A percentile compares a stretch with the other conserved stretches of the same genome.
These are phyloP conservation scores for Athelia psychrophila DNA, from an alignment of 1,284 basidiomycete genomes.

Conservation along the genomic window DNA sequence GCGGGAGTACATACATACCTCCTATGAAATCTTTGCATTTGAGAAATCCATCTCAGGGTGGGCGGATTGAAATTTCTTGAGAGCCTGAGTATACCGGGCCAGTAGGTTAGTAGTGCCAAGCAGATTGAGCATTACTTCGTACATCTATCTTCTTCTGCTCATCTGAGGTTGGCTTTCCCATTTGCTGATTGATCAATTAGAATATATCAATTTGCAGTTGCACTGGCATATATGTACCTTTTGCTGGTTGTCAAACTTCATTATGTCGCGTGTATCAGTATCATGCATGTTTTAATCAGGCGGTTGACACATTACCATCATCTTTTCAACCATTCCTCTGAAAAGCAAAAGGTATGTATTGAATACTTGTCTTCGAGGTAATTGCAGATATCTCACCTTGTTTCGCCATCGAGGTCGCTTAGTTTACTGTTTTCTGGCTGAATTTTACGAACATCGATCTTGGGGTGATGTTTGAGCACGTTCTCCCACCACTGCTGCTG, in stretches of 20 bases:
- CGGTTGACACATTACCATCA: constrained; percentile 84
- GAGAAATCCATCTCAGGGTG: constrained; percentile 97
- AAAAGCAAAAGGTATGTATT: background rate
- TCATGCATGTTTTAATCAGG: background rate
- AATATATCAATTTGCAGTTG: background rate
- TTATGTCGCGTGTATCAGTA: constrained; percentile 8
- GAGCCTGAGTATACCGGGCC: constrained; percentile 45
- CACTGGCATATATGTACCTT: constrained; percentile 53
- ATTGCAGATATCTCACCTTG: constrained; percentile 49
- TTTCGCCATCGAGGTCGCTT: constrained; percentile 93
- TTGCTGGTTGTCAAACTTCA: constrained; percentile 95
- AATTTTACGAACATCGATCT: constrained; percentile 97
- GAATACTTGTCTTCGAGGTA: background rate
- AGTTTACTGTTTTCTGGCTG: constrained; percentile 95
- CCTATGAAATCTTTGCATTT: constrained; percentile 83
- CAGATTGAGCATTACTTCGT: constrained; percentile 13
- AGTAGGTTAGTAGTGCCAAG: constrained; percentile 4
- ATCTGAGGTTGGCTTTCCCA: constrained; percentile 93
- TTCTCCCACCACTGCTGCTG: constrained; percentile 97
- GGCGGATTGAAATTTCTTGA: constrained; percentile 85
- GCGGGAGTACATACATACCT: no score
- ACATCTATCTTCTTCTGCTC: constrained; percentile 90
- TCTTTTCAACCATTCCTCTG: constrained; percentile 99
- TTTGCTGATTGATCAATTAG: constrained; percentile 58
- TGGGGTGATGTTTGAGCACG: constrained; percentile 92